A percentile compares a stretch with the other conserved stretches of the same genome.
phyloP scores from a whole-genome alignment of 2,329 filamentous ascomycete genomes.

The Sarocladium kiliense region DNA sequence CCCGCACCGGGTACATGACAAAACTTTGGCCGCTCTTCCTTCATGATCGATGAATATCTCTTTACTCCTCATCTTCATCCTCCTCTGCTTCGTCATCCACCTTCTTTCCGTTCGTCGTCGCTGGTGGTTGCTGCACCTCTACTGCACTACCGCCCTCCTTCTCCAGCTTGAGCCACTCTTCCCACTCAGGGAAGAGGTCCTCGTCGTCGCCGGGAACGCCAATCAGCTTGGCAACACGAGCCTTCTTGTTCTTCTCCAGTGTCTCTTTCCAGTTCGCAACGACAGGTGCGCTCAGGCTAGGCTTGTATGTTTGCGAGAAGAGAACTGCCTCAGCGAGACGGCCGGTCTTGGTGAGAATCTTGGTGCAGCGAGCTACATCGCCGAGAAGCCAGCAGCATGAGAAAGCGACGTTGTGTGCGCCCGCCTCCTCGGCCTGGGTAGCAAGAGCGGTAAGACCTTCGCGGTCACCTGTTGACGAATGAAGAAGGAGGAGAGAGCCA shows the following conservation, averaged over 20 bases:
- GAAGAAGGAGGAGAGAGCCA: conserved; percentile 80
- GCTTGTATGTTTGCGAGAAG: conserved; percentile 94
- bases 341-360: conserved; percentile 72
- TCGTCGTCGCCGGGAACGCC: conserved; percentile 77
- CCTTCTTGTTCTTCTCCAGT: conserved; percentile 80
- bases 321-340: conserved; percentile 81
- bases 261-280: conserved; percentile 77
- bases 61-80: conserved; percentile 10
- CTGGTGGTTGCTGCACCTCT: conserved; percentile 7
- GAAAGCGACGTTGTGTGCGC: conserved; percentile 90
- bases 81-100: conserved; percentile 18
- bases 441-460: conserved; percentile 70
- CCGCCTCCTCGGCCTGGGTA: conserved; percentile 66
- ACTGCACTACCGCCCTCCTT: conserved; percentile 50
- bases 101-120: conserved; percentile 18
- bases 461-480: conserved; percentile 78
- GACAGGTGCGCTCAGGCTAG: conserved; percentile 62
- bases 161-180: conserved; percentile 81
- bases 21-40: neutral
- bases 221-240: conserved; percentile 76
- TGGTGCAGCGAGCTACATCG: conserved; percentile 75
- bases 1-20: neutral
- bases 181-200: conserved; percentile 95
- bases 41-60: neutral
- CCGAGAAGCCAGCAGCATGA: conserved; percentile 82